These are phyloP conservation scores for Sporothrix humicola DNA, from an alignment of 2,329 filamentous ascomycete genomes.

Conservation along the genomic window DNA sequence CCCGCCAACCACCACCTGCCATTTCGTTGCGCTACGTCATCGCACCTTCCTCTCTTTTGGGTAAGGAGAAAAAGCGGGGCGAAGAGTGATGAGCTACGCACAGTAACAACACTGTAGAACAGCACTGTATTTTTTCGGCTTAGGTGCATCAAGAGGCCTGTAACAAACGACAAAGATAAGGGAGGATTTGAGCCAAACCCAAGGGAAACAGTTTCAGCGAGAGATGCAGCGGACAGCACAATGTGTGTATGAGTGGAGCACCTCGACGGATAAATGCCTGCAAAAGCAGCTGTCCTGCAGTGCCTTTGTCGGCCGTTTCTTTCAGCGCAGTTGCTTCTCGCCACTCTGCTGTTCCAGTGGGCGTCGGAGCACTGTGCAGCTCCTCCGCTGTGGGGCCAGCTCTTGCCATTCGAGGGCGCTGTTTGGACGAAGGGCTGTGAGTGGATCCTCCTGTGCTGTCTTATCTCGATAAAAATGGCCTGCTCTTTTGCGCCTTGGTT, in stretches of 20 bases:
- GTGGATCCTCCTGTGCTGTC: not conserved
- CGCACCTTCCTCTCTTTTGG: not conserved
- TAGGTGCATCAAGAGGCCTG: not conserved
- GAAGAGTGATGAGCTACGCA: not conserved
- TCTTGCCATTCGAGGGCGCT: constrained; percentile 5
- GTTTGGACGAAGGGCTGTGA: not conserved
- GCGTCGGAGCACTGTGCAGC: constrained; percentile 20
- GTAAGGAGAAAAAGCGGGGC: not conserved
- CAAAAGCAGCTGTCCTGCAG: constrained; percentile 1
- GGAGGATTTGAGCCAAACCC: not conserved
- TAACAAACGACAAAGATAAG: not conserved
- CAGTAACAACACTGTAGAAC: not conserved
- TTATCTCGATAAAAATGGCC: constrained; percentile 18
- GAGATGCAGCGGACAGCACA: constrained; percentile 32
- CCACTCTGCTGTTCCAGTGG: not conserved
- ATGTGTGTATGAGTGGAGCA: constrained; percentile 10
- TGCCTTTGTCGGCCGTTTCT: constrained; percentile 1
- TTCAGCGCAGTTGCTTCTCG: constrained; percentile 2
- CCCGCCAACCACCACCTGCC: not conserved
- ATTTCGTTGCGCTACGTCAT: constrained; percentile 17
- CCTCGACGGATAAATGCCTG: constrained; percentile 27
- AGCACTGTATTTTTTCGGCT: constrained; percentile 22
- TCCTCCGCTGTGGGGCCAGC: not conserved
- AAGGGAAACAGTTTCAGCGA: constrained; percentile 37
- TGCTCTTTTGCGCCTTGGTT: not conserved